Evolutionary conservation across 2,329 filamentous ascomycete species (phyloP).

Genomic region (Sclerotiophoma versabilis): DNA sequence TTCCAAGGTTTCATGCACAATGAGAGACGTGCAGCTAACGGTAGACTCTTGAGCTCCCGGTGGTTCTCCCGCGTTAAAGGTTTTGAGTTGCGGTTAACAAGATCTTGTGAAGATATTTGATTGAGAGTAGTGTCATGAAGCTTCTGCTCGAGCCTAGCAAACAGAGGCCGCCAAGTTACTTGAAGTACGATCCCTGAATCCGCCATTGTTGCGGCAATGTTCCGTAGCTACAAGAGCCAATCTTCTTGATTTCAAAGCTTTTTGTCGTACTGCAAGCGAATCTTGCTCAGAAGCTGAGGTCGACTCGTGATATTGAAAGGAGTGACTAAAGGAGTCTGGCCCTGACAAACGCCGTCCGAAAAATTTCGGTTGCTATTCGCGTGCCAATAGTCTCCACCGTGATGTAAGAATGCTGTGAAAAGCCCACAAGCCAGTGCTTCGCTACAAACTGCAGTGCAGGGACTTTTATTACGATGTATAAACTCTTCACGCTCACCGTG

Average conservation of each 20-base stretch:
- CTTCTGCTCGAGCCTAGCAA: background rate
- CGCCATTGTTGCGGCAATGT: background rate
- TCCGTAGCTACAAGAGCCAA: background rate
- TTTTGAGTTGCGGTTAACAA: background rate
- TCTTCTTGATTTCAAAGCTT: background rate
- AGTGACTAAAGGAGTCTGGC: slow-evolving; percentile 6
- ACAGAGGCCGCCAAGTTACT: background rate
- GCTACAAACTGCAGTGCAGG: background rate
- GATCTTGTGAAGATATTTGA: background rate
- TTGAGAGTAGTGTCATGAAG: background rate
- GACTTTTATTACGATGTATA: background rate
- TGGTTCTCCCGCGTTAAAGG: background rate
- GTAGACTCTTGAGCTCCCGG: background rate
- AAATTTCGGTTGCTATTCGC: background rate
- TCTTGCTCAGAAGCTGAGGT: background rate
- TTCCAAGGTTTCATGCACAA: background rate
- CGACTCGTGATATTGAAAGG: background rate
- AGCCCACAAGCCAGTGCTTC: background rate
- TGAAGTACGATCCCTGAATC: background rate
- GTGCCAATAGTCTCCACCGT: slow-evolving; percentile 4
- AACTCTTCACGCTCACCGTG: background rate
- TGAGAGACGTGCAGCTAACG: background rate
- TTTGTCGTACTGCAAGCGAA: background rate
- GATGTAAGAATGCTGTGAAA: slow-evolving; percentile 7
- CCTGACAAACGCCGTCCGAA: background rate